These are phyloP conservation scores for Annulohypoxylon truncatum DNA, from an alignment of 2,329 filamentous ascomycete species.

Conservation along the genomic window DNA sequence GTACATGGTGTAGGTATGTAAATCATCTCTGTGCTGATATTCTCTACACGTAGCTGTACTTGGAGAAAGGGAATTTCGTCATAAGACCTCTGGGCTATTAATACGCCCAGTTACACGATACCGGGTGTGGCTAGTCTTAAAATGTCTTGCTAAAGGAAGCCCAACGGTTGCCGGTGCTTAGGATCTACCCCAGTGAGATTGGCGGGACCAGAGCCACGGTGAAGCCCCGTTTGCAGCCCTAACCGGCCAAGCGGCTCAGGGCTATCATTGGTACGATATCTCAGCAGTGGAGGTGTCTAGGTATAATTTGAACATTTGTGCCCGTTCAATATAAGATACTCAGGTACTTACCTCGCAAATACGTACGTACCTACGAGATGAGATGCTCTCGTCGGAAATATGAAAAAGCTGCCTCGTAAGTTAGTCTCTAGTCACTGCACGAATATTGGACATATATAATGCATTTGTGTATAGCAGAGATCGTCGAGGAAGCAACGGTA, in stretches of 20 bases:
- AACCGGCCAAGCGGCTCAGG: conserved; percentile 27
- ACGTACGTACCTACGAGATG: no score
- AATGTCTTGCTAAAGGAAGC: conserved; percentile 6
- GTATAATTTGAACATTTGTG: conserved; percentile 1
- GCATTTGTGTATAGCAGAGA: not conserved
- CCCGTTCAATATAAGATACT: not conserved
- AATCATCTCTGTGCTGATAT: not conserved
- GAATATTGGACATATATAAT: not conserved
- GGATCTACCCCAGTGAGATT: conserved; percentile 12
- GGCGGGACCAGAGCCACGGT: conserved; percentile 26
- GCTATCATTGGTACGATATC: conserved; percentile 36
- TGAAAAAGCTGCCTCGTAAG: not conserved
- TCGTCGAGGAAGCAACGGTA: not conserved
- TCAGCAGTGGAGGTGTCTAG: conserved; percentile 14
- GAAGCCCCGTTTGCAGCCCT: conserved; percentile 28
- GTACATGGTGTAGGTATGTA: not conserved
- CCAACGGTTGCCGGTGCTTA: conserved; percentile 10
- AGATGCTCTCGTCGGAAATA: not conserved
- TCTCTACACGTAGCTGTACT: not conserved
- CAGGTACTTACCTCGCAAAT: not conserved
- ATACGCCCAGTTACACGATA: conserved; percentile 1
- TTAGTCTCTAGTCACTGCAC: not conserved
- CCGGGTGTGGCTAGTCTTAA: not conserved
- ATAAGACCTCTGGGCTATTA: not conserved
- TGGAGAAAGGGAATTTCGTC: not conserved